Evolutionary conservation across 352 stramenopile genomes (phyloP), one percentile per base, ranked within the genome.

Genomic region (Thalassiosira mediterranea): DNA sequence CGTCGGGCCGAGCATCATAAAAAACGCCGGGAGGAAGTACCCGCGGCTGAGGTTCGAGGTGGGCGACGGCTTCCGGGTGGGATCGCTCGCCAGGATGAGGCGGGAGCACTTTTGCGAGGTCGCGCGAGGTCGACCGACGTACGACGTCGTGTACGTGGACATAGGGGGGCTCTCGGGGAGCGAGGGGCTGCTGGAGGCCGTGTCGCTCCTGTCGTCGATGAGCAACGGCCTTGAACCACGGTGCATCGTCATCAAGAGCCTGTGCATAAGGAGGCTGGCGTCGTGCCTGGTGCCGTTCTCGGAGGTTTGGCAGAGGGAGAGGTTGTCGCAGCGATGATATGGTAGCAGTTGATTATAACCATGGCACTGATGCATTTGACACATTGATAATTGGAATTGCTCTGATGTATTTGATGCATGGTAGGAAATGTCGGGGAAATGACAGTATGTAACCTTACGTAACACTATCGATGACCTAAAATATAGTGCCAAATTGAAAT

Each of bases 71-170:
- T 89, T 76, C 51, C 57, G 70, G 47, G 81, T 66, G 23, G 76
- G 58, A 37, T 29, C 66, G 5, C 37, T 88, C 19, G 32, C 72
- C 19, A 68, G 68, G 32, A 40, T 83, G 25, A 49, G 31, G 31
- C 4, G 34, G 3, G 56, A 64, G 11, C 28, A 57, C 37, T 58
- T 59, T 13, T 5, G 23, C 26, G 26, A 25, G 32, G 8, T n/a
- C 28, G 25, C 42, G n/a, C 63, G 46, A 19, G 34, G 5, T 47
- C 28, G 44, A 13, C 26, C 49, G 32, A 56, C 26, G 0, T 84
- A 76, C 51, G 79, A 89, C 46, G 75, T 79, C 31, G 62, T 89
- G 1, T 89, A 83, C 51, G 71, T 88, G 15, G 82, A 89, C 52
- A 79, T 89, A 21, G 82, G 82, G 37, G 82, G 82, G 1, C 56